These are phyloP conservation scores for Zygoascus bituminiphila DNA, from an alignment of 805 yeast species.

Conservation along the genomic window DNA sequence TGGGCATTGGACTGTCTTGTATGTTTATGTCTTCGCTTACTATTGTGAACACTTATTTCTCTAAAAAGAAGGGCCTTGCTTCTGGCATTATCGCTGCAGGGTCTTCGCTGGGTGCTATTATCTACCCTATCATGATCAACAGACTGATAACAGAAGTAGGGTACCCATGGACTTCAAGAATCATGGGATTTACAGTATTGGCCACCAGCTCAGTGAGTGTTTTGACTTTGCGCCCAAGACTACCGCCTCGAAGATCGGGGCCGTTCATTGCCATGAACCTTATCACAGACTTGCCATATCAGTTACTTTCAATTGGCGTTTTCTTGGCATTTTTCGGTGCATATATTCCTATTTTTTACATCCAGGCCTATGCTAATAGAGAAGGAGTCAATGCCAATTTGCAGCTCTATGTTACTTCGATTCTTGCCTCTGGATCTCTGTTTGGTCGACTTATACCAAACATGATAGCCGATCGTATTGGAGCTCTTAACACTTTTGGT, in stretches of 20 bases:
- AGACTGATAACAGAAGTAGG: slow-evolving; percentile 36
- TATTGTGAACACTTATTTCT: slow-evolving; percentile 39
- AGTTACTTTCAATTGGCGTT: slow-evolving; percentile 15
- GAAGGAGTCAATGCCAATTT: slow-evolving; percentile 18
- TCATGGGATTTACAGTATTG: slow-evolving; percentile 36
- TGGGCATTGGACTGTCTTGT: slow-evolving; percentile 38
- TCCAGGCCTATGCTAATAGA: slow-evolving; percentile 25
- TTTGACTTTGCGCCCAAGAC: slow-evolving; percentile 18
- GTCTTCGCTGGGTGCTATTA: slow-evolving; percentile 43
- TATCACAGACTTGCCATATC: slow-evolving; percentile 16
- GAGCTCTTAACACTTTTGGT: slow-evolving; percentile 35
- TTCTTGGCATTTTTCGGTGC: slow-evolving; percentile 35
- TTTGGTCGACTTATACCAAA: slow-evolving; percentile 46
- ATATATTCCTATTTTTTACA: slow-evolving; percentile 28
- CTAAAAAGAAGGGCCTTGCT: slow-evolving; percentile 36
- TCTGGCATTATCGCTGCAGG: slow-evolving; percentile 41
- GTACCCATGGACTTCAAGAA: slow-evolving; percentile 42
- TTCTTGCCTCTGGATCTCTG: slow-evolving; percentile 31
- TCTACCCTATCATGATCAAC: slow-evolving; percentile 41
- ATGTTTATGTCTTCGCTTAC: slow-evolving; percentile 39
- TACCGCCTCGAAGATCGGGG: slow-evolving; percentile 22
- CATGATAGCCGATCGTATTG: slow-evolving; percentile 38
- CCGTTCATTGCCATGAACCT: slow-evolving; percentile 18
- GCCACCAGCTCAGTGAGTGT: slow-evolving; percentile 22
- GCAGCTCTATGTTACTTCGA: slow-evolving; percentile 25